A percentile compares a stretch with the other conserved stretches of the same genome.
These are phyloP conservation scores for Penicillium sp. DNA, from an alignment of 2,329 filamentous ascomycete species.

Conservation along the genomic window DNA sequence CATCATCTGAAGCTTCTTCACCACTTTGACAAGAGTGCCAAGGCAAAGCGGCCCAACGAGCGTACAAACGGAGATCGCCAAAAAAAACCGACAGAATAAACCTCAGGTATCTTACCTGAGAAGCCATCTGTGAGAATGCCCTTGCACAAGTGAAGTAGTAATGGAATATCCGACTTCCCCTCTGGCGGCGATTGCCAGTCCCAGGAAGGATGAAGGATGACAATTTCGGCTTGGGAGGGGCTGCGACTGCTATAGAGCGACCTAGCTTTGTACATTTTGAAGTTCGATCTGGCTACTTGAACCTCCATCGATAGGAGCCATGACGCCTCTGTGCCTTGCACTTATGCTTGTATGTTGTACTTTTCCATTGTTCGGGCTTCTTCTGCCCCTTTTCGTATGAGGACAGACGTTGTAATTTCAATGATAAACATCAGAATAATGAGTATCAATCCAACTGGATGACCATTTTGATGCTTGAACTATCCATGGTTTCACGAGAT, in stretches of 20 bases:
- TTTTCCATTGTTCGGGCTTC: not conserved
- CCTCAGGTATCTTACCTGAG: slow-evolving; percentile 36
- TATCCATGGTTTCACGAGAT: too few species aligned
- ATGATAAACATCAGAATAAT: too few species aligned
- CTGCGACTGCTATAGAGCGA: not conserved
- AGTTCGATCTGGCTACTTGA: too few species aligned
- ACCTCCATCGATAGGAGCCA: too few species aligned
- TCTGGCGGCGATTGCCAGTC: slow-evolving; percentile 69
- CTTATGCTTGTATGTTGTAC: too few species aligned
- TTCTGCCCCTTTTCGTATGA: not conserved
- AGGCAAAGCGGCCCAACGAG: slow-evolving; percentile 55
- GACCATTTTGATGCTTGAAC: too few species aligned
- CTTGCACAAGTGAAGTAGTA: slow-evolving; percentile 65
- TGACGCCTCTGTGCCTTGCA: too few species aligned
- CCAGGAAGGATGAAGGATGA: slow-evolving; percentile 66
- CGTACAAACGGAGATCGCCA: slow-evolving; percentile 58
- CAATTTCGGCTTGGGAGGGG: slow-evolving; percentile 57
- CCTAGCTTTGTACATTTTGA: not conserved
- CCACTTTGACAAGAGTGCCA: slow-evolving; percentile 49
- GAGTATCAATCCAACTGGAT: too few species aligned
- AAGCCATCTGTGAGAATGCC: slow-evolving; percentile 43
- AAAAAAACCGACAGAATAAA: slow-evolving; percentile 55
- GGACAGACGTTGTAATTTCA: not conserved
- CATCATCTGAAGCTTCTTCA: slow-evolving; percentile 41
- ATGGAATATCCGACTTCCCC: slow-evolving; percentile 80